Conservation (phyloP, 768 basidiomycete species). For the Lentinula aciculospora region DNA sequence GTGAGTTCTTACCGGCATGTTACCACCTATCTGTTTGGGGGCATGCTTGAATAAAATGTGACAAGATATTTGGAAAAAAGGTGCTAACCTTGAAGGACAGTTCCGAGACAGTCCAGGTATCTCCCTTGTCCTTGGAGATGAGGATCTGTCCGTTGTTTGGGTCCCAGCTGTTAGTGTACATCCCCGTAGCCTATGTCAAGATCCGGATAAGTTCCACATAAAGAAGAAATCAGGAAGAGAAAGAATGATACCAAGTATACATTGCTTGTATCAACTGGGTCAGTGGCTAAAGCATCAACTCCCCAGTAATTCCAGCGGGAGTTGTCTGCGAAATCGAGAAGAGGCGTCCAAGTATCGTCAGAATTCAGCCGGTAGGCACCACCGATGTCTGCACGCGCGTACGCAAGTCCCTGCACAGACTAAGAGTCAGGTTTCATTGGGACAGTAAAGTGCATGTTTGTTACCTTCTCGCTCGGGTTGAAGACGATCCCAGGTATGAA, state of each 20-base stretch:
- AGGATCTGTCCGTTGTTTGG: conserved; percentile 61
- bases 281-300: conserved; percentile 56
- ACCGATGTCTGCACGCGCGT: conserved; percentile 65
- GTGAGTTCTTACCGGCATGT: conserved; percentile 1
- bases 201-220: background rate
- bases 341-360: conserved; percentile 57
- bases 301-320: conserved; percentile 57
- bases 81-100: conserved; percentile 56
- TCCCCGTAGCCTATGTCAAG: conserved; percentile 40
- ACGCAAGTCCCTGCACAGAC: conserved; percentile 42
- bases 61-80: conserved; percentile 32
- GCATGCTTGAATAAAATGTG: background rate
- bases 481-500: conserved; percentile 58
- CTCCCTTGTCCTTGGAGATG: conserved; percentile 51
- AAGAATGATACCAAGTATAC: conserved; percentile 40
- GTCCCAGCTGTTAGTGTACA: conserved; percentile 60
- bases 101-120: conserved; percentile 44
- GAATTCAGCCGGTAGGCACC: conserved; percentile 59
- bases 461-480: conserved; percentile 46
- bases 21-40: background rate
- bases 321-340: conserved; percentile 45
- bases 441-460: background rate
- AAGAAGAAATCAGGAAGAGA: background rate
- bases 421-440: background rate
- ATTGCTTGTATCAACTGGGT: conserved; percentile 43